Base-by-base conservation (phyloP, 768 basidiomycete genomes). In the Mycena venus region DNA sequence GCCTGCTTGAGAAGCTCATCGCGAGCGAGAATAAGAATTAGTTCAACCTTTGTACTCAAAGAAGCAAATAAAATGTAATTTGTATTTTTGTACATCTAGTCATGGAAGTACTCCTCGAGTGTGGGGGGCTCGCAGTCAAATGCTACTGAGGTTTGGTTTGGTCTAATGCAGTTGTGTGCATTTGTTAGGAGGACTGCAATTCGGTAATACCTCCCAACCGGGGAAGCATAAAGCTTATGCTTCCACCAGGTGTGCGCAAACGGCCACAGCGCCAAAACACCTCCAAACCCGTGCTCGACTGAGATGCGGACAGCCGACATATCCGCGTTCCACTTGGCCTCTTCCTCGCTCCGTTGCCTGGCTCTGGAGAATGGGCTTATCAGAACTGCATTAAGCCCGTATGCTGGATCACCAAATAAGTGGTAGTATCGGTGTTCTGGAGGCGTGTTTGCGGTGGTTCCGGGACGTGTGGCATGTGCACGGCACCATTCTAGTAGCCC, bases 271-370 rank as follows among this genome's bases (percentile, higher is more conserved):
- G 70, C 34, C 0, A 42, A 14, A 32, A 80, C 62, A 31, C 53
- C 63, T 1, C 74, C 81, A 74, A 83, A 83, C 0, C 77, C 78
- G 74, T 80, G 76, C 67, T 83, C 80, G 23, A 83, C 82, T 36
- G 75, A 72, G 12, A 80, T 80, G 5, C 77, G 60, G 0, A 80
- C 73, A 10, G 55, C 29, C 10, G 74, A 58, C 81, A 83, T 83
- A 8, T 15, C 27, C 15, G 23, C 31, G 69, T 83, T 83, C 81
- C 79, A 82, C 21, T 38, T 69, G 31, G 49, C 14, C 62, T 82
- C 69, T 15, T 75, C 78, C 15, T 59, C 58, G 32, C 73, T 78
- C 21, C 68, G 55, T 11, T 78, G 75, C 1, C 79, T 76, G 61
- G 73, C 77, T 19, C 42, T 19, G 9, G 42, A 10, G 21, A 44